A percentile compares a stretch with the other conserved stretches of the same genome.
Evolutionary conservation across 257 asterid genomes (phyloP).

Genomic region (Scutellaria galericulata): DNA sequence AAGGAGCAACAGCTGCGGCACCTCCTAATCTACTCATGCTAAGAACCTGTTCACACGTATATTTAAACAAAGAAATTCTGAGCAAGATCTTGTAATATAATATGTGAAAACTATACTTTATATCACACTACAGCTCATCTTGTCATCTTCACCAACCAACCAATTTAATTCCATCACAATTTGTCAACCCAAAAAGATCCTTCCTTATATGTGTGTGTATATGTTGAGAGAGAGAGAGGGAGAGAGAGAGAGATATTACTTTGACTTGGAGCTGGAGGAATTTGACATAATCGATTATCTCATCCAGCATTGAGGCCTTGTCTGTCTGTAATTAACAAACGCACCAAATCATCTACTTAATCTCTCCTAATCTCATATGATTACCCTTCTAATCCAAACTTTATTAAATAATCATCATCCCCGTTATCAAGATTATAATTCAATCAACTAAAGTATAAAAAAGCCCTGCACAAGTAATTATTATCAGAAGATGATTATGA

Average conservation of each 20-base stretch:
- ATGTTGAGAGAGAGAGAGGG: constrained; percentile 35
- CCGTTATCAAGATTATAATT: constrained; percentile 7
- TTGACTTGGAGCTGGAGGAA: constrained; percentile 99
- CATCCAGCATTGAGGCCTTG: constrained; percentile 99
- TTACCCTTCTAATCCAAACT: constrained; percentile 26
- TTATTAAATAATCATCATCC: constrained; percentile 19
- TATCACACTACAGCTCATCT: constrained; percentile 31
- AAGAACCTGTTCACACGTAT: constrained; percentile 57
- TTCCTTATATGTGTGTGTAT: background rate
- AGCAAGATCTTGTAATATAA: constrained; percentile 25
- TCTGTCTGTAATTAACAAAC: constrained; percentile 83
- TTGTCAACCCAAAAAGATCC: constrained; percentile 54
- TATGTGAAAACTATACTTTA: constrained; percentile 1
- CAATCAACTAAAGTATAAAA: constrained; percentile 8
- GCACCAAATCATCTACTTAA: constrained; percentile 37
- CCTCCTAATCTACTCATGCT: constrained; percentile 97
- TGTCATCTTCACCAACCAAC: constrained; percentile 32
- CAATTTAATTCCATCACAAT: constrained; percentile 29
- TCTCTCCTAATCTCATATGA: constrained; percentile 41
- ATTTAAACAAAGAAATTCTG: background rate
- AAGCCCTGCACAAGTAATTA: constrained; percentile 11
- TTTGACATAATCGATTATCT: constrained; percentile 97
- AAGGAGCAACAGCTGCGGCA: constrained; percentile 80
- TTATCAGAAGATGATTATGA: constrained; percentile 25
- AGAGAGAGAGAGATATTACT: constrained; percentile 50